Conservation (phyloP, 2,329 filamentous ascomycete genomes). For the Esteya vermicola region DNA sequence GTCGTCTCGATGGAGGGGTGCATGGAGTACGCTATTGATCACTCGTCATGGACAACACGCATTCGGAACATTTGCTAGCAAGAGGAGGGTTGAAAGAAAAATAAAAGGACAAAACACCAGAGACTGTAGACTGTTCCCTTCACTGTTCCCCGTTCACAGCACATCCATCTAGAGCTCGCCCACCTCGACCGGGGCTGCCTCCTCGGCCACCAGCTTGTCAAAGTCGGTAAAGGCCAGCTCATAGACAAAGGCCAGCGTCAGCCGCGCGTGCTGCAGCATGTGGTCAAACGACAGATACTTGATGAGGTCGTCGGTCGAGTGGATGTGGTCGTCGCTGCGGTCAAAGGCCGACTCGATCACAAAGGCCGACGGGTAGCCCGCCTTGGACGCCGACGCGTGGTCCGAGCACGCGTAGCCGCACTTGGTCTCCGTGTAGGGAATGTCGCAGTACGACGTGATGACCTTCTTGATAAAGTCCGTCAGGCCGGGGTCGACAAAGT, state of each 20-base stretch:
- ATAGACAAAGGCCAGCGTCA: slow-evolving; percentile 31
- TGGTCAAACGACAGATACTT: slow-evolving; percentile 53
- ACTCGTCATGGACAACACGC: no score
- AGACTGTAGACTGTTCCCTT: no score
- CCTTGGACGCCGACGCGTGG: slow-evolving; percentile 51
- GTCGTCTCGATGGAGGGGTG: no score
- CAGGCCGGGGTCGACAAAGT: slow-evolving; percentile 71
- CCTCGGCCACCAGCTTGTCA: slow-evolving; percentile 13
- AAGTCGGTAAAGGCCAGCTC: slow-evolving; percentile 27
- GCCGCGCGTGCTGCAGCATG: slow-evolving; percentile 47
- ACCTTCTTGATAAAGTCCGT: slow-evolving; percentile 86
- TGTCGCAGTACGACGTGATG: slow-evolving; percentile 75
- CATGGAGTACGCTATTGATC: no score
- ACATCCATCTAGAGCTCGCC: slow-evolving; percentile 10
- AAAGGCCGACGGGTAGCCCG: slow-evolving; percentile 51
- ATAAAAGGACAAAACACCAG: no score
- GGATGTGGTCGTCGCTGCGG: slow-evolving; percentile 54
- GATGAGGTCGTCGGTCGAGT: slow-evolving; percentile 58
- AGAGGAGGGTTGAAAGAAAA: no score
- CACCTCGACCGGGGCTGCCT: slow-evolving; percentile 4
- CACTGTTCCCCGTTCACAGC: no score
- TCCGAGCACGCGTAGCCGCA: slow-evolving; percentile 51
- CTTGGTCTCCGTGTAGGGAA: slow-evolving; percentile 36
- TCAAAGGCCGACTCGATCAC: slow-evolving; percentile 49
- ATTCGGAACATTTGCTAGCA: no score